phyloP scores from a whole-genome alignment of 2,329 filamentous ascomycete species.

The Coleophoma cylindrospora region DNA sequence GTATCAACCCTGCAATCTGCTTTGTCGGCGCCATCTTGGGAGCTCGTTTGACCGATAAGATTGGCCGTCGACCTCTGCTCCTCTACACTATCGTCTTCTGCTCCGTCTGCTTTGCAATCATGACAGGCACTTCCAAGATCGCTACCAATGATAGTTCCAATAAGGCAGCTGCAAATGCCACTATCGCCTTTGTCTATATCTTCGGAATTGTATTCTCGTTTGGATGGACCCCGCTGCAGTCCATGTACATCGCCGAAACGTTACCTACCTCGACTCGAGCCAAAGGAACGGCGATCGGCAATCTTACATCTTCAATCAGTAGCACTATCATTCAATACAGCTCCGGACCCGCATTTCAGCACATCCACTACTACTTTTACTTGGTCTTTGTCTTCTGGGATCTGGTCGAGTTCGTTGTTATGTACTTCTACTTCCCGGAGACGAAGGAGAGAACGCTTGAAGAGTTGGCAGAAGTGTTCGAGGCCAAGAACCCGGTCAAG shows the following conservation, averaged over 20 bases:
- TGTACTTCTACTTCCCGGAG: slow-evolving; percentile 48
- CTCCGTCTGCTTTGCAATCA: slow-evolving; percentile 41
- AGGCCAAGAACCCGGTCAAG: slow-evolving; percentile 39
- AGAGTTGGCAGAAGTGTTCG: slow-evolving; percentile 49
- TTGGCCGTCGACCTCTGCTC: slow-evolving; percentile 32
- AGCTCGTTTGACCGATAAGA: slow-evolving; percentile 15
- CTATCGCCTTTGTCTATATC: slow-evolving; percentile 46
- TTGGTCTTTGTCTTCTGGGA: slow-evolving; percentile 27
- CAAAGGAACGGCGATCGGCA: slow-evolving; percentile 36
- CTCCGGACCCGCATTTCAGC: slow-evolving; percentile 29
- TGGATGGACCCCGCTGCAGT: slow-evolving; percentile 45
- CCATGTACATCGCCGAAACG: slow-evolving; percentile 43
- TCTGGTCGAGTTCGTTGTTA: slow-evolving; percentile 31
- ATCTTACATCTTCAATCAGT: slow-evolving; percentile 33
- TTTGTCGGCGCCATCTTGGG: slow-evolving; percentile 30
- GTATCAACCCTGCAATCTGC: slow-evolving; percentile 16
- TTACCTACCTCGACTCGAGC: slow-evolving; percentile 37
- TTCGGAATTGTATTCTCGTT: slow-evolving; percentile 47
- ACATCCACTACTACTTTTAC: slow-evolving; percentile 31
- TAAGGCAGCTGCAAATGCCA: slow-evolving; percentile 34
- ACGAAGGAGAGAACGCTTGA: slow-evolving; percentile 51
- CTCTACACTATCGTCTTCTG: slow-evolving; percentile 41
- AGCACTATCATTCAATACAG: slow-evolving; percentile 31
- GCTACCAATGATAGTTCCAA: slow-evolving; percentile 19
- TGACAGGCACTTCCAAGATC: slow-evolving; percentile 42